Evolutionary conservation across 2,329 filamentous ascomycete genomes (phyloP), one percentile per base, ranked within the genome.

Genomic region (Penicillium sp.): DNA sequence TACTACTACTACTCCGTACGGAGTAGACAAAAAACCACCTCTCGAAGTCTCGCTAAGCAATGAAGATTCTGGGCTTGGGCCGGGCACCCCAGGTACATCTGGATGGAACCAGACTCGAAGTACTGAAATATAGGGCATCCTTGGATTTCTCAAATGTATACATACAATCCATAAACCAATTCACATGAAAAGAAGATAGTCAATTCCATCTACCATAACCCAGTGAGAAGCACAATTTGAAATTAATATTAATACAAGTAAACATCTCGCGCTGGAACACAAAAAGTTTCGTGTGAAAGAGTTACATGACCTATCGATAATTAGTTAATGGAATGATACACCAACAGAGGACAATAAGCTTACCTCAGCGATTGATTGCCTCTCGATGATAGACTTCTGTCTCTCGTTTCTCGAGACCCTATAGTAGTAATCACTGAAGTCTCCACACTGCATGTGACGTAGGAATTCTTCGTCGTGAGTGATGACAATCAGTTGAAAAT

Each of bases 381-480:
- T 82, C 70, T 88, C 84, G 71, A 99, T 97, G 53, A 88, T 83
- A 61, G 89, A 96, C 71, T 96, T 93, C 76, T 97, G 92, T 65
- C 83, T 84, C 64, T 88, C 85, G 68, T 96, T 89, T 52, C 94
- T 81, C 60, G 83, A 88, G 11, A 99, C 89, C 4, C 91, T 85
- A 75, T 89, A 97, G 71, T 97, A 99, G 62, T 87, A 85, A 73
- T 97, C 94, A 62, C 88, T 90, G 69, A 96, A 97, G 64, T 99
- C 93, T 23, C 86, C 87, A 71, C 91, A 96, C 64, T 91, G 87
- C 94, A 99, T 99, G 68, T 91, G 85, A 55, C 88, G 83, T 68
- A 99, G 70, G 67, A 99, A 99, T 67, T 96, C 91, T 76, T 97
- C 95, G 75, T 99, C 94, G 79, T 99, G 94, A 4, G 94, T 99